Evolutionary conservation across 2,329 filamentous ascomycete species (phyloP).

Genomic region (Aspergillus sp.): DNA sequence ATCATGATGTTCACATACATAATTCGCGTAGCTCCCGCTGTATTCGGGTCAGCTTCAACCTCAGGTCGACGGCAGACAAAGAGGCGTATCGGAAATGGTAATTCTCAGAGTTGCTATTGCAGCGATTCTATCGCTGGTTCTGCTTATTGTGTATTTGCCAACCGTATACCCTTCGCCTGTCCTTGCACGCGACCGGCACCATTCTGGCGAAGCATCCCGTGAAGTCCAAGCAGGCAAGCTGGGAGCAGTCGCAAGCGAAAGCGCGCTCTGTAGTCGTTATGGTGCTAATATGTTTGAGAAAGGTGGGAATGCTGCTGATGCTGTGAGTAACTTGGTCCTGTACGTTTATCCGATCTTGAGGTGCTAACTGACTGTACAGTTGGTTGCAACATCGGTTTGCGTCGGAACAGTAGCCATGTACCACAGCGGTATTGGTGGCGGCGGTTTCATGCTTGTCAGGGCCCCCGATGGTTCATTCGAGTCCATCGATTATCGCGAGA

Average conservation of each 20-base stretch:
- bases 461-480: slow-evolving; percentile 69
- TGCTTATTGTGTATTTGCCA: slow-evolving; percentile 18
- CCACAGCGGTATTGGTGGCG: slow-evolving; percentile 75
- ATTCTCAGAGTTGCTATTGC: slow-evolving; percentile 12
- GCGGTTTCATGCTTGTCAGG: slow-evolving; percentile 81
- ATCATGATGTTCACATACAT: too few species aligned
- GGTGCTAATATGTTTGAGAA: slow-evolving; percentile 57
- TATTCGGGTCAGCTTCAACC: too few species aligned
- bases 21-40: too few species aligned
- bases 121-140: slow-evolving; percentile 12
- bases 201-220: slow-evolving; percentile 16
- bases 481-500: slow-evolving; percentile 83
- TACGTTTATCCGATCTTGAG: slow-evolving; percentile 2
- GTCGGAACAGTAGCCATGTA: slow-evolving; percentile 71
- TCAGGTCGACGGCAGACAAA: background rate
- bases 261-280: slow-evolving; percentile 60
- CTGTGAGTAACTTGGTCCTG: slow-evolving; percentile 36
- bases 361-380: slow-evolving; percentile 24
- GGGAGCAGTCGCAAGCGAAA: slow-evolving; percentile 67
- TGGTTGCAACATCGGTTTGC: slow-evolving; percentile 68
- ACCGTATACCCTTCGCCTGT: slow-evolving; percentile 16
- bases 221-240: slow-evolving; percentile 20
- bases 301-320: slow-evolving; percentile 69
- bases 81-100: slow-evolving; percentile 10
- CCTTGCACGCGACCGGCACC: slow-evolving; percentile 1